A percentile compares a stretch with the other conserved stretches of the same genome.
Evolutionary conservation across 176 grass and related monocot species (phyloP).

Genomic region (Carex pumila): DNA sequence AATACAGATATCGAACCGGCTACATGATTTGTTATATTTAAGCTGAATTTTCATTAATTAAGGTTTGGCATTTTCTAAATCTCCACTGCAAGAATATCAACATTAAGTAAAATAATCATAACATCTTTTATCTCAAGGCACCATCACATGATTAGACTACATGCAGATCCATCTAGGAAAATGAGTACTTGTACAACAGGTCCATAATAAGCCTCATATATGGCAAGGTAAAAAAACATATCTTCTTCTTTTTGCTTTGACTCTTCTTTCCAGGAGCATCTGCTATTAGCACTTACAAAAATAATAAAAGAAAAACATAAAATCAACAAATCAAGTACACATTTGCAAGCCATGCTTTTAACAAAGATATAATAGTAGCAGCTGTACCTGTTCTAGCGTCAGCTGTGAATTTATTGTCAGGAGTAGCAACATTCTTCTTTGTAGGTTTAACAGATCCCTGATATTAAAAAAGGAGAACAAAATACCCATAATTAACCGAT

Average conservation of each 20-base stretch:
- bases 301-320: not conserved
- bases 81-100: not conserved
- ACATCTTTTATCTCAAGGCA: not conserved
- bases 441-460: slow-evolving; percentile 29
- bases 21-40: not conserved
- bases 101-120: not conserved
- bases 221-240: slow-evolving; percentile 26
- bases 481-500: not conserved
- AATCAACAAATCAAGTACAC: not conserved
- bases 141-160: not conserved
- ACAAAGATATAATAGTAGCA: not conserved
- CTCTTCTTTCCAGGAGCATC: slow-evolving; percentile 28
- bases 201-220: not conserved
- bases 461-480: not conserved
- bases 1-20: not conserved
- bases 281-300: slow-evolving; percentile 12
- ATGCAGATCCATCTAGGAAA: not conserved
- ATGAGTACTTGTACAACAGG: not conserved
- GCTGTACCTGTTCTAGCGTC: not conserved
- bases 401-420: slow-evolving; percentile 14
- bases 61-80: not conserved
- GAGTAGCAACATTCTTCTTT: slow-evolving; percentile 32
- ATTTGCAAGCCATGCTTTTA: not conserved
- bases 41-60: not conserved
- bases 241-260: slow-evolving; percentile 38